Evolutionary conservation across 2,329 filamentous ascomycete genomes (phyloP).

Genomic region (Escovopsis sp.): DNA sequence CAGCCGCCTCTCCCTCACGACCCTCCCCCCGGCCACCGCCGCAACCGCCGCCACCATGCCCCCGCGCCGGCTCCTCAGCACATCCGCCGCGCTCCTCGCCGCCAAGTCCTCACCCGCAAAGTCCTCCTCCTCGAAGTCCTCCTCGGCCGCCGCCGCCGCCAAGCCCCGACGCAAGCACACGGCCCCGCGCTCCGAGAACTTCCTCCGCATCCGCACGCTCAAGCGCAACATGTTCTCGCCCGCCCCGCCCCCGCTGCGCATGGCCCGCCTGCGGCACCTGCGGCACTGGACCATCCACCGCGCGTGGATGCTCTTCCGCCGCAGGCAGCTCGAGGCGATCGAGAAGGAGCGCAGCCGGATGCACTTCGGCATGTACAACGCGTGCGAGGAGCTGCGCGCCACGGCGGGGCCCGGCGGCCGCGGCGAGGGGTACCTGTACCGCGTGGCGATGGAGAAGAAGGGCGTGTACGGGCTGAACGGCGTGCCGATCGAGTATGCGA

Average conservation of each 20-base stretch:
- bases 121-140: constrained; percentile 15
- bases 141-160: constrained; percentile 12
- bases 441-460: constrained; percentile 83
- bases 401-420: constrained; percentile 41
- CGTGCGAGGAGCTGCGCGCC: constrained; percentile 68
- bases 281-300: constrained; percentile 99
- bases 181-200: constrained; percentile 22
- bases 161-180: constrained; percentile 15
- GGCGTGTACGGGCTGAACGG: constrained; percentile 58
- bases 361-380: constrained; percentile 69
- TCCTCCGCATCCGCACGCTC: constrained; percentile 29
- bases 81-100: constrained; percentile 17
- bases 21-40: constrained; percentile 3
- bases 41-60: constrained; percentile 4
- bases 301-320: constrained; percentile 72
- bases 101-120: constrained; percentile 18
- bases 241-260: constrained; percentile 59
- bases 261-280: constrained; percentile 73
- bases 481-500: constrained; percentile 84
- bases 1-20: constrained; percentile 9
- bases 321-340: constrained; percentile 48
- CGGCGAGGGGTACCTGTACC: constrained; percentile 60
- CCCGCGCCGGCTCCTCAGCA: constrained; percentile 16
- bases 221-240: constrained; percentile 33
- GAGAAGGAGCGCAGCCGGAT: constrained; percentile 60